Conservation (phyloP, 2,329 filamentous ascomycete species). For the Trichoderma polysporum region DNA sequence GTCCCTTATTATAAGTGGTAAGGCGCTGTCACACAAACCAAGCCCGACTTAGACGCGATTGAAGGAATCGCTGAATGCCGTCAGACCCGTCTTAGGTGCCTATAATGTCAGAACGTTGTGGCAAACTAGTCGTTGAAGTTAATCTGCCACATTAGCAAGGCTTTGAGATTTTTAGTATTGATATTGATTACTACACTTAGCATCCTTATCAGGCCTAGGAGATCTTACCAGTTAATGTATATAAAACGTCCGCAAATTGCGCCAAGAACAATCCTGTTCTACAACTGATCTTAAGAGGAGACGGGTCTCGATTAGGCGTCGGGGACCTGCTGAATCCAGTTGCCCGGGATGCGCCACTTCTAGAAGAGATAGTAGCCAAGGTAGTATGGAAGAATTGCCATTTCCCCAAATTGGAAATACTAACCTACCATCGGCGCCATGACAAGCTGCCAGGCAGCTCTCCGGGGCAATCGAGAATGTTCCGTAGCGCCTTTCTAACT, state of each 20-base stretch:
- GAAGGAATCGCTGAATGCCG: slow-evolving; percentile 5
- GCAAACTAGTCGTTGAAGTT: neutral
- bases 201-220: neutral
- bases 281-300: neutral
- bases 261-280: slow-evolving; percentile 2
- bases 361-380: neutral
- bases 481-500: neutral
- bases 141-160: neutral
- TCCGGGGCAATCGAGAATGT: neutral
- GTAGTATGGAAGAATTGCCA: neutral
- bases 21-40: neutral
- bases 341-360: neutral
- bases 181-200: neutral
- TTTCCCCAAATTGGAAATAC: neutral
- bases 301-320: neutral
- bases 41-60: neutral
- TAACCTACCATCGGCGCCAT: neutral
- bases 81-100: slow-evolving; percentile 5
- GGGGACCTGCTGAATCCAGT: neutral
- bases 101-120: neutral
- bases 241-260: neutral
- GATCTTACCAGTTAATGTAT: neutral
- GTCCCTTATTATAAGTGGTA: neutral
- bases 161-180: neutral
- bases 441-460: neutral